phyloP scores from a whole-genome alignment of 2,329 filamentous ascomycete species.

The Coleophoma eucalyptorum region DNA sequence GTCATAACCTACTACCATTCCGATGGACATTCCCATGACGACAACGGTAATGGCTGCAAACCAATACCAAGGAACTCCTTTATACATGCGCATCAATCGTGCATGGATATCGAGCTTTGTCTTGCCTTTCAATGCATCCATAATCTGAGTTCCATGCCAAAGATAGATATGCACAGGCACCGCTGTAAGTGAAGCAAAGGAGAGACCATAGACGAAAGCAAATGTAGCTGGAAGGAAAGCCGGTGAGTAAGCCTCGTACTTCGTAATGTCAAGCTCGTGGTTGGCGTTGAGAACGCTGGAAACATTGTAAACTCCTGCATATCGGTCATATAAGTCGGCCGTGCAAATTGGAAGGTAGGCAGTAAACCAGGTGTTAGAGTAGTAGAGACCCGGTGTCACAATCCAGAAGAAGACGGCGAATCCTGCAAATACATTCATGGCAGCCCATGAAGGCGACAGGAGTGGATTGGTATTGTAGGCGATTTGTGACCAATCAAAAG shows the following conservation, averaged over 20 bases:
- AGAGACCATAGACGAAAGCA: conserved; percentile 63
- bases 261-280: conserved; percentile 57
- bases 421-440: conserved; percentile 64
- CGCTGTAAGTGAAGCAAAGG: conserved; percentile 66
- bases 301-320: conserved; percentile 58
- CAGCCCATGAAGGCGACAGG: conserved; percentile 68
- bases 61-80: conserved; percentile 53
- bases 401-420: conserved; percentile 4
- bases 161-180: conserved; percentile 63
- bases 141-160: conserved; percentile 63
- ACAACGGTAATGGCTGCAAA: conserved; percentile 32
- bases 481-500: conserved; percentile 73
- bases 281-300: conserved; percentile 55
- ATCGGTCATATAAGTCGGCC: conserved; percentile 70
- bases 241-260: conserved; percentile 65
- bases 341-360: conserved; percentile 59
- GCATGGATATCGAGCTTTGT: conserved; percentile 46
- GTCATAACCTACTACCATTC: conserved; percentile 27
- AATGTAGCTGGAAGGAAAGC: conserved; percentile 69
- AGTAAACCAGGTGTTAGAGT: conserved; percentile 2
- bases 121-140: conserved; percentile 29
- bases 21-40: conserved; percentile 25
- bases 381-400: neutral
- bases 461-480: conserved; percentile 40
- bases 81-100: conserved; percentile 52